Evolutionary conservation across 495 filamentous ascomycete species (phyloP), one percentile per base, ranked within the genome.

Genomic region (Sordaria brevicollis): DNA sequence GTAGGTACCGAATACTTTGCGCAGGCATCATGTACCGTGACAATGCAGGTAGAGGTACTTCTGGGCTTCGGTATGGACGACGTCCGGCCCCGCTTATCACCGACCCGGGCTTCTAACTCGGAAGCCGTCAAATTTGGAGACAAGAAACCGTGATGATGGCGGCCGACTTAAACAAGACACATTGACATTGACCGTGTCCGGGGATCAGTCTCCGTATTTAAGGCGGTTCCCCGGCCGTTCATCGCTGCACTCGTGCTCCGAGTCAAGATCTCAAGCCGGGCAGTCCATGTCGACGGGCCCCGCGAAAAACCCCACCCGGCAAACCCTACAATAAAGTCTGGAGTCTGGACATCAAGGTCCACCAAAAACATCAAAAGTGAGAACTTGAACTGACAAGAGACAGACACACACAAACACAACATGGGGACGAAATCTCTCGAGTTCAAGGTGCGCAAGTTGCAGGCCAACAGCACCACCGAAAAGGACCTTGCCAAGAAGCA

Each of bases 381-480:
- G 49, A 57, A n/a, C n/a, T n/a, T n/a, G n/a, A n/a, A n/a, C n/a
- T n/a, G n/a, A n/a, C n/a, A n/a, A 29, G 49, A 57, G 49, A 57
- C 49, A 31, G 49, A 41, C 7, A 21, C 71, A 67, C 70, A 35
- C 49, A 57, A 10, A 31, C 13, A 17, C 25, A 8, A 21, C 49
- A 62, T 62, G 49, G 49, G 49, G 35, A 78, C 81, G 72, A 84
- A 82, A 73, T 74, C 73, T 17, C 72, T 80, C 70, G 82, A 81
- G 69, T 79, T 81, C 66, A 79, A 80, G 67, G 83, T 88, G 71
- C 84, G 90, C 31, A 78, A 80, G 71, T 54, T 75, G 49, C 74
- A 78, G 65, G 73, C 74, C 73, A 79, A 75, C 71, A 75, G 71
- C 39, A 76, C 76, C 66, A 43, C 71, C 19, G 77, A 85, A 74